Conservation (phyloP, 495 filamentous ascomycete genomes). For the Xylaria nigripes region DNA sequence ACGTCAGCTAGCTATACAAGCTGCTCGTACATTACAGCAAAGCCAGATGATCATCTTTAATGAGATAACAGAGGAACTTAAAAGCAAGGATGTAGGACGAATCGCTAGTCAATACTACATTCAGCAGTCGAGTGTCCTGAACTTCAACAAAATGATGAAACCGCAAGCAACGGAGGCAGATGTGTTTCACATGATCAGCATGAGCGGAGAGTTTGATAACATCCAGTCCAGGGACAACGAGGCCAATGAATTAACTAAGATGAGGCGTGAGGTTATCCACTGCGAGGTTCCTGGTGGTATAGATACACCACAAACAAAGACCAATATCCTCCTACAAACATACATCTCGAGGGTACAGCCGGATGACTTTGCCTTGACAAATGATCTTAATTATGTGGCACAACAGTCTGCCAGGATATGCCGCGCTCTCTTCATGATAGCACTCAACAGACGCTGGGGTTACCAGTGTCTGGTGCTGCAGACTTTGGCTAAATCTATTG, state of each 20-base stretch:
- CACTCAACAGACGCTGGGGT: constrained; percentile 88
- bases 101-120: constrained; percentile 98
- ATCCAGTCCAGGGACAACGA: constrained; percentile 88
- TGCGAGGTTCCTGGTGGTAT: constrained; percentile 68
- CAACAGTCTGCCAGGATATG: constrained; percentile 94
- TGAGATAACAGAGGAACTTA: constrained; percentile 80
- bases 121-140: constrained; percentile 81
- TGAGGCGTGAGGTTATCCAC: constrained; percentile 57
- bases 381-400: constrained; percentile 88
- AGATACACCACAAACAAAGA: constrained; percentile 78
- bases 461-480: constrained; percentile 85
- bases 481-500: constrained; percentile 89
- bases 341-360: constrained; percentile 85
- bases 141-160: constrained; percentile 90
- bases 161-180: constrained; percentile 76
- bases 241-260: constrained; percentile 60
- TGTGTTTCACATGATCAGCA: constrained; percentile 86
- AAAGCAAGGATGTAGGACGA: constrained; percentile 85
- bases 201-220: constrained; percentile 95
- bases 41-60: constrained; percentile 99
- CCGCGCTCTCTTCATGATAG: constrained; percentile 93
- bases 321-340: constrained; percentile 88
- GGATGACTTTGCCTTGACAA: constrained; percentile 87
- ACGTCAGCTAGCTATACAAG: constrained; percentile 74
- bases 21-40: constrained; percentile 73